A percentile compares a stretch with the other conserved stretches of the same genome.
phyloP scores from a whole-genome alignment of 495 filamentous ascomycete species.

The Astrothelium subdiscretum region DNA sequence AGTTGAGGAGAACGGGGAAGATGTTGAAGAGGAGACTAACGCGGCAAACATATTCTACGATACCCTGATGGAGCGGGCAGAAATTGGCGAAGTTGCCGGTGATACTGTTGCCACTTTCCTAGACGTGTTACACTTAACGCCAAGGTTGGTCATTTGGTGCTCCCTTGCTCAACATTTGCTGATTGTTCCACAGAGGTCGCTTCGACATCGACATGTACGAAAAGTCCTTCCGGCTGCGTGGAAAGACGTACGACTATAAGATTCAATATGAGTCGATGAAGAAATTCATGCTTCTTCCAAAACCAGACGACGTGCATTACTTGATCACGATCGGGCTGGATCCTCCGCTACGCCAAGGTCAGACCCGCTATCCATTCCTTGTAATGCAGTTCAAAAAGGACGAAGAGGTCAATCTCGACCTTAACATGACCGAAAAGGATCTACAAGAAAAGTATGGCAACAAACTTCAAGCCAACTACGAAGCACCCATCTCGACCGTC shows the following conservation, averaged over 20 bases:
- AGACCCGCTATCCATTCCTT: slow-evolving; percentile 95
- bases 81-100: slow-evolving; percentile 96
- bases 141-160: slow-evolving; percentile 44
- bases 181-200: slow-evolving; percentile 56
- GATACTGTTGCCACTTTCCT: slow-evolving; percentile 96
- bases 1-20: slow-evolving; percentile 52
- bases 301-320: slow-evolving; percentile 89
- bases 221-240: slow-evolving; percentile 88
- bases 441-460: slow-evolving; percentile 79
- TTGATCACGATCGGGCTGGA: slow-evolving; percentile 94
- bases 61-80: slow-evolving; percentile 94
- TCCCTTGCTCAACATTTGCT: not conserved
- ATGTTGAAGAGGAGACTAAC: slow-evolving; percentile 66
- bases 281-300: slow-evolving; percentile 96
- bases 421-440: slow-evolving; percentile 86
- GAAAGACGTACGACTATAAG: slow-evolving; percentile 99
- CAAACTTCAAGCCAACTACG: slow-evolving; percentile 77
- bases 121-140: slow-evolving; percentile 93
- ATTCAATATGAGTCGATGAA: slow-evolving; percentile 96
- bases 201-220: slow-evolving; percentile 99
- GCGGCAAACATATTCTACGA: slow-evolving; percentile 94
- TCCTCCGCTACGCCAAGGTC: slow-evolving; percentile 90
- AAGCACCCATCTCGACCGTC: slow-evolving; percentile 80
- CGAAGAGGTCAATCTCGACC: slow-evolving; percentile 89
- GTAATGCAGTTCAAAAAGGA: slow-evolving; percentile 99